Conservation (phyloP, 1,284 basidiomycete species). For the Anthracocystis panici-leucophaei region DNA sequence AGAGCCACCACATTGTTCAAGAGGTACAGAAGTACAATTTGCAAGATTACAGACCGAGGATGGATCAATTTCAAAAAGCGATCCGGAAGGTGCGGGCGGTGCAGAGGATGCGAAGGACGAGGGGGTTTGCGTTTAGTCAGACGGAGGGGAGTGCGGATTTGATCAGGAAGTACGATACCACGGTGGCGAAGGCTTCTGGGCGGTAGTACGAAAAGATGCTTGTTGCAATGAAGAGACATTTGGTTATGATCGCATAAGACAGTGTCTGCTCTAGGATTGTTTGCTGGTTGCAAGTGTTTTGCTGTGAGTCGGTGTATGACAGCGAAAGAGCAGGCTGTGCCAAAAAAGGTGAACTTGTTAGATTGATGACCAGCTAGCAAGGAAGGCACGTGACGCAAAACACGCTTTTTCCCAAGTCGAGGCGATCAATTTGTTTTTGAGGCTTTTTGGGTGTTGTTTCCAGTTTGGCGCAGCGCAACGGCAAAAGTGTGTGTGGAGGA, state of each 20-base stretch:
- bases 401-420: slow-evolving; percentile 1
- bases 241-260: not conserved
- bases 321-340: not conserved
- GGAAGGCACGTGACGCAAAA: slow-evolving; percentile 15
- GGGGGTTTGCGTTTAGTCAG: slow-evolving; percentile 68
- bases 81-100: slow-evolving; percentile 68
- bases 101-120: slow-evolving; percentile 65
- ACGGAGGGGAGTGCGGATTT: slow-evolving; percentile 66
- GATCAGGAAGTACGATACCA: slow-evolving; percentile 69
- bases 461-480: slow-evolving; percentile 1
- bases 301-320: not conserved
- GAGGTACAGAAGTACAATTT: slow-evolving; percentile 93
- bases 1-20: slow-evolving; percentile 95
- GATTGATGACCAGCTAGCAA: not conserved
- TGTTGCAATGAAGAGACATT: not conserved
- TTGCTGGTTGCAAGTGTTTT: not conserved
- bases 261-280: not conserved
- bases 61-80: slow-evolving; percentile 81
- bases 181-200: slow-evolving; percentile 49
- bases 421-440: not conserved
- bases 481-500: slow-evolving; percentile 1
- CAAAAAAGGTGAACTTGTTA: not conserved
- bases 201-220: slow-evolving; percentile 13
- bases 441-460: slow-evolving; percentile 4
- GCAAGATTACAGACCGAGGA: slow-evolving; percentile 94